Conservation (phyloP, 2,329 filamentous ascomycete species). For the Orbilia javanica region DNA sequence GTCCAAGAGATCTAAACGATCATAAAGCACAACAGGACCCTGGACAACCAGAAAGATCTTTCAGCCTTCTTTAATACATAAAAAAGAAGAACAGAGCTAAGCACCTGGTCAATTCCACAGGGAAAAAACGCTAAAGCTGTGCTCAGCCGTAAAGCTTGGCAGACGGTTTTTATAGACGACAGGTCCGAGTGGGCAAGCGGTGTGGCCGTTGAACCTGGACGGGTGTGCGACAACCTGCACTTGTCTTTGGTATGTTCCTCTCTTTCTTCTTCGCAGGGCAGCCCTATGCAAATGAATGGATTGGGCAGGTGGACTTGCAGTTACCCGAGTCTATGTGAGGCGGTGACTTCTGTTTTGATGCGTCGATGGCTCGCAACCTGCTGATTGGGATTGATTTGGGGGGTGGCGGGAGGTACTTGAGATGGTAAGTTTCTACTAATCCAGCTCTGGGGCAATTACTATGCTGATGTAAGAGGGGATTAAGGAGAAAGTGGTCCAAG, state of each 20-base stretch:
- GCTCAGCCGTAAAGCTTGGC: constrained; percentile 59
- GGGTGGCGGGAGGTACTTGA: constrained; percentile 5
- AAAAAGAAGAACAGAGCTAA: constrained; percentile 22
- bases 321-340: constrained; percentile 38
- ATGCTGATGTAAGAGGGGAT: constrained; percentile 2
- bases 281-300: constrained; percentile 56
- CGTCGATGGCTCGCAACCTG: constrained; percentile 33
- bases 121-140: constrained; percentile 41
- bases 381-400: constrained; percentile 12
- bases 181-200: constrained; percentile 17
- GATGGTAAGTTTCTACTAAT: constrained; percentile 14
- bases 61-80: constrained; percentile 55
- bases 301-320: constrained; percentile 35
- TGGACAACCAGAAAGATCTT: constrained; percentile 24
- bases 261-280: constrained; percentile 20
- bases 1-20: constrained; percentile 50
- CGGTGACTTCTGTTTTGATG: constrained; percentile 57
- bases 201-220: constrained; percentile 53
- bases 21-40: constrained; percentile 45
- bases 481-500: constrained; percentile 7
- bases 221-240: constrained; percentile 23
- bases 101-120: constrained; percentile 16
- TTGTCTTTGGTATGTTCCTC: neutral
- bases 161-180: constrained; percentile 42
- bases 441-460: neutral